A percentile compares a stretch with the other conserved stretches of the same genome.
Conservation (phyloP, 495 filamentous ascomycete species). For the Cercophora newfieldiana region DNA sequence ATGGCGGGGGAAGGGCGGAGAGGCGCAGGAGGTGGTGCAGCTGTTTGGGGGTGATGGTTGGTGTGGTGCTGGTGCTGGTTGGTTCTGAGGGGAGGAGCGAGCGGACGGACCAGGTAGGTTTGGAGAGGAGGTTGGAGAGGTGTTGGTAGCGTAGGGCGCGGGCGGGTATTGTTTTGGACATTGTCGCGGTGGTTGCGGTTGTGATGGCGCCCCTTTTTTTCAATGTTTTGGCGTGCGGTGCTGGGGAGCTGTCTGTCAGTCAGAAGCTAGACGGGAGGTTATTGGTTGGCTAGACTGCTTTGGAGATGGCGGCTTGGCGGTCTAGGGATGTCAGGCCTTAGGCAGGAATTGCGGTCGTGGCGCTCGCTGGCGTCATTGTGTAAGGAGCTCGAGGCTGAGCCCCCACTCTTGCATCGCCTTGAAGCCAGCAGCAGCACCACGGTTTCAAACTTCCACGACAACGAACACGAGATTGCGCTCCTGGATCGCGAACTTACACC, state of each 20-base stretch:
- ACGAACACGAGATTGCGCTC: neutral
- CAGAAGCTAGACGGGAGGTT: neutral
- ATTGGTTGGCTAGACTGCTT: neutral
- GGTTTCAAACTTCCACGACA: neutral
- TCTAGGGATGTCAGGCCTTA: neutral
- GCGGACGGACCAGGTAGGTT: constrained; percentile 82
- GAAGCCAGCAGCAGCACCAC: neutral
- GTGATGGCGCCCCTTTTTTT: neutral
- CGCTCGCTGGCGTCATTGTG: neutral
- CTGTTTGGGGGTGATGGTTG: constrained; percentile 43
- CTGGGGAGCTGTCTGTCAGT: neutral
- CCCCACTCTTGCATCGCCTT: constrained; percentile 4
- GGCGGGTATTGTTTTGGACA: neutral
- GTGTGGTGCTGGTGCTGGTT: constrained; percentile 12
- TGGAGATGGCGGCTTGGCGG: neutral
- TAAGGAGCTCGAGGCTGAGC: neutral
- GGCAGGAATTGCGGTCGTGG: neutral
- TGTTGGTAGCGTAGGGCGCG: constrained; percentile 13
- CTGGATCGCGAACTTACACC: neutral
- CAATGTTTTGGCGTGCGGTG: neutral
- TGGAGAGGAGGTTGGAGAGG: constrained; percentile 54
- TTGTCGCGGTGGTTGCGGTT: neutral
- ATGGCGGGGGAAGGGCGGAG: constrained; percentile 79
- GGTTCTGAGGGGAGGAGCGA: constrained; percentile 60
- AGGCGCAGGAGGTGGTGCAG: constrained; percentile 87